These are phyloP conservation scores for Theobroma cacao DNA, from an alignment of 345 rosid species.

Conservation along the genomic window DNA sequence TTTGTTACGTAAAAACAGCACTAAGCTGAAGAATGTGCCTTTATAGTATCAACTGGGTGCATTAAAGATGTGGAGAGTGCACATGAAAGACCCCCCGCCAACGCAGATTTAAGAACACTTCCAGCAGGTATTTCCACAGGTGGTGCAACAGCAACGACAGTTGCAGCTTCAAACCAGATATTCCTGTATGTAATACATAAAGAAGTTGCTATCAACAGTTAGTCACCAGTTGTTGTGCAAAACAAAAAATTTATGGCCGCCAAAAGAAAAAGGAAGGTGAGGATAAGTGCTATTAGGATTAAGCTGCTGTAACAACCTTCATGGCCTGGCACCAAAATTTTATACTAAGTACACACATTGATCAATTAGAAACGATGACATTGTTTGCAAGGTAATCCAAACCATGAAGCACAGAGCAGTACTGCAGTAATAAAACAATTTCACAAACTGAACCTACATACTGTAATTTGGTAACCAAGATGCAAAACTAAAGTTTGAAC, in stretches of 20 bases:
- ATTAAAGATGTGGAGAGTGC: conserved; percentile 81
- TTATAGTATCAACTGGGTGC: conserved; percentile 93
- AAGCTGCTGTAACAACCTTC: not conserved
- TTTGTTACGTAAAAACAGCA: conserved; percentile 5
- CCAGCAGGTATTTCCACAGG: conserved; percentile 85
- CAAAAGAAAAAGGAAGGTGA: not conserved
- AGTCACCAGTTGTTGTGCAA: not conserved
- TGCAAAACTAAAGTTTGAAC: not conserved
- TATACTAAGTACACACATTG: not conserved
- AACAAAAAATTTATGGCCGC: not conserved
- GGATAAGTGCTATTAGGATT: not conserved
- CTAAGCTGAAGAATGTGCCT: conserved; percentile 43
- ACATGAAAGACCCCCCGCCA: conserved; percentile 97
- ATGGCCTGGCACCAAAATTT: not conserved
- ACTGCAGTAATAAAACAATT: not conserved
- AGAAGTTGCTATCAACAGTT: conserved; percentile 12
- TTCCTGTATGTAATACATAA: conserved; percentile 42
- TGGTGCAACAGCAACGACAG: conserved; percentile 95
- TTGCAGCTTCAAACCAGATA: conserved; percentile 98
- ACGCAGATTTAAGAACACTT: conserved; percentile 88
- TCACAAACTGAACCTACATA: not conserved
- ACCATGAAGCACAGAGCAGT: not conserved
- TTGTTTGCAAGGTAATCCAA: not conserved
- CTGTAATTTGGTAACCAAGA: not conserved
- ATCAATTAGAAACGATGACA: not conserved